These are phyloP conservation scores for Penicillium glabrum DNA, from an alignment of 2,329 filamentous ascomycete species.

Conservation along the genomic window DNA sequence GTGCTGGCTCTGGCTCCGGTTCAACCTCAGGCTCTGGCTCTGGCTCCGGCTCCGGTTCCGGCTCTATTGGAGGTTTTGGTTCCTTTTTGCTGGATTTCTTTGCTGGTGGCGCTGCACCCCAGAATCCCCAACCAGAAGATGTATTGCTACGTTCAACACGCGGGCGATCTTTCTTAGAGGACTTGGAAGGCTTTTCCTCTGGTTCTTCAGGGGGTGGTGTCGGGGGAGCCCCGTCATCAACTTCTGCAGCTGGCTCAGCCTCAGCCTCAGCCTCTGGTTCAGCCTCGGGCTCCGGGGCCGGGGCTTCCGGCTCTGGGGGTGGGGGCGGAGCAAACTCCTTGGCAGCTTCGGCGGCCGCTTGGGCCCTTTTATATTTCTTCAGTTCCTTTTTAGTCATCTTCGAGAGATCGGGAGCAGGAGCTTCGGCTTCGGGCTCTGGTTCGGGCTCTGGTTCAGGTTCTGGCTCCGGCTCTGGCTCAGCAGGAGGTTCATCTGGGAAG, in stretches of 20 bases:
- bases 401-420: conserved; percentile 19
- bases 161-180: conserved; percentile 71
- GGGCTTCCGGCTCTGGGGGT: conserved; percentile 37
- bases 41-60: conserved; percentile 10
- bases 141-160: conserved; percentile 67
- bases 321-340: conserved; percentile 34
- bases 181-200: conserved; percentile 48
- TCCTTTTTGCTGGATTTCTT: conserved; percentile 52
- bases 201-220: conserved; percentile 56
- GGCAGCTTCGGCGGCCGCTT: not conserved
- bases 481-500: conserved; percentile 50
- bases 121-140: conserved; percentile 72
- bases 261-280: conserved; percentile 28
- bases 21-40: conserved; percentile 27
- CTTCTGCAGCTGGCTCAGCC: conserved; percentile 19
- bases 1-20: conserved; percentile 25
- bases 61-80: conserved; percentile 27
- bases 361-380: conserved; percentile 30
- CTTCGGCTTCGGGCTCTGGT: conserved; percentile 5
- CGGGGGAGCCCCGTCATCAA: conserved; percentile 37
- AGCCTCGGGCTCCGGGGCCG: conserved; percentile 29
- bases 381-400: conserved; percentile 27
- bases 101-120: conserved; percentile 58
- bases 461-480: conserved; percentile 21
- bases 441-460: conserved; percentile 16